phyloP scores from a whole-genome alignment of 2,329 filamentous ascomycete genomes.

The Nigrospora osmanthi region DNA sequence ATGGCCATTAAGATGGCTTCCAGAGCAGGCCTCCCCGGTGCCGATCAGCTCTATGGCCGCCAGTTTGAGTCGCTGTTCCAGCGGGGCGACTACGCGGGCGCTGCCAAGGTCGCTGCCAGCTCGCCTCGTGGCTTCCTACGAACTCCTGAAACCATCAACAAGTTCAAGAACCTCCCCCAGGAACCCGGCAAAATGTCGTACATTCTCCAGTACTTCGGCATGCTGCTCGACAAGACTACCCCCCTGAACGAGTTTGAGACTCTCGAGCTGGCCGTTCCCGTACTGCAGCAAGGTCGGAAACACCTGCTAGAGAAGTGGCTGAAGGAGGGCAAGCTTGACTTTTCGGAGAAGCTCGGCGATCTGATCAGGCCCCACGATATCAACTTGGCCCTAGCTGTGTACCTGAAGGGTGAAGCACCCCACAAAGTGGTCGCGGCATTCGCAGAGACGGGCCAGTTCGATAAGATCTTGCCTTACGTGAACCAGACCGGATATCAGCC shows the following conservation, averaged over 20 bases:
- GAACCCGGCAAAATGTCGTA: conserved; percentile 83
- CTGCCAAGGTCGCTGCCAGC: conserved; percentile 93
- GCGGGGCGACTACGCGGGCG: conserved; percentile 74
- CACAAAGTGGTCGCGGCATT: conserved; percentile 94
- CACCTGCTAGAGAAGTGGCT: conserved; percentile 98
- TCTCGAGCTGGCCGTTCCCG: conserved; percentile 84
- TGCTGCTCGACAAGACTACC: conserved; percentile 87
- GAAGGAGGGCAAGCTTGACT: conserved; percentile 89
- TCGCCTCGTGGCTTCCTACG: conserved; percentile 93
- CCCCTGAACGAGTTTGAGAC: conserved; percentile 87
- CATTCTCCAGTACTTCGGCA: conserved; percentile 95
- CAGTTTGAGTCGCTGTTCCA: conserved; percentile 86
- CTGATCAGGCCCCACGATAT: conserved; percentile 85
- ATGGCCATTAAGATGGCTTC: conserved; percentile 96
- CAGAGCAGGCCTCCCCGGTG: conserved; percentile 85
- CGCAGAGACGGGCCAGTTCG: conserved; percentile 92
- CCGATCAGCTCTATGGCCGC: conserved; percentile 85
- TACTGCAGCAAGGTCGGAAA: conserved; percentile 88
- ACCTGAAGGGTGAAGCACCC: conserved; percentile 81
- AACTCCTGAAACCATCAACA: conserved; percentile 90
- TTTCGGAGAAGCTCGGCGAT: conserved; percentile 94
- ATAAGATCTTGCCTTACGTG: conserved; percentile 90
- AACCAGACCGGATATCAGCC: conserved; percentile 80
- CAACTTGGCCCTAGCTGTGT: conserved; percentile 79
- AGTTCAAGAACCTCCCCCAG: conserved; percentile 80